Evolutionary conservation across 2,329 filamentous ascomycete genomes (phyloP).

Genomic region (Allantophomopsis cytisporea): DNA sequence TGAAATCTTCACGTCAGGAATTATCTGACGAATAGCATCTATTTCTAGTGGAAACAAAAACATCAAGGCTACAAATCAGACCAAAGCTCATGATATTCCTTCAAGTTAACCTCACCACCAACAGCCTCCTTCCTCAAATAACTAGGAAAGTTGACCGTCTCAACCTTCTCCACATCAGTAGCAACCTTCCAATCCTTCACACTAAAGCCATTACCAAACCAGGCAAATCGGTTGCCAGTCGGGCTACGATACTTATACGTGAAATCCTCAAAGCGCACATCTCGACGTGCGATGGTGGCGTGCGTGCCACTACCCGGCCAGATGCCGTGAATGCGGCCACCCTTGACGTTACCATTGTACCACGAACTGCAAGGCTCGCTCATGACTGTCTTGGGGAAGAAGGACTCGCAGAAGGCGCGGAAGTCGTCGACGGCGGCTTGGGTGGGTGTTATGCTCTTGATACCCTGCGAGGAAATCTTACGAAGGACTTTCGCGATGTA

Average conservation of each 20-base stretch:
- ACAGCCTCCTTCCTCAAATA: conserved; percentile 33
- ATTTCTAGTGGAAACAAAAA: too few relatives aligned
- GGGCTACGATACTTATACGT: conserved; percentile 21
- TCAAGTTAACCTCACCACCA: conserved; percentile 40
- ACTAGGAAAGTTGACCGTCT: conserved; percentile 27
- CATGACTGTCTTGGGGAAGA: conserved; percentile 37
- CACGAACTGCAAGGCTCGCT: conserved; percentile 52
- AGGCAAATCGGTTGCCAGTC: conserved; percentile 30
- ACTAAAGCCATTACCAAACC: conserved; percentile 50
- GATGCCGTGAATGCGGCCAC: conserved; percentile 47
- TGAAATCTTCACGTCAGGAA: too few relatives aligned
- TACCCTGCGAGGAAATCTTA: conserved; percentile 50
- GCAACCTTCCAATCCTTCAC: conserved; percentile 29
- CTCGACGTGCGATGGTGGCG: conserved; percentile 37
- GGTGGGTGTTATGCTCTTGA: conserved; percentile 42
- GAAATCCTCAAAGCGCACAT: conserved; percentile 41
- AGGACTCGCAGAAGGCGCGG: conserved; percentile 40
- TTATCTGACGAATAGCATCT: too few relatives aligned
- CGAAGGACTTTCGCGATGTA: conserved; percentile 53
- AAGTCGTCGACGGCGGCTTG: conserved; percentile 47
- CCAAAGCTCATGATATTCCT: conserved; percentile 52
- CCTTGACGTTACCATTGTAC: conserved; percentile 53
- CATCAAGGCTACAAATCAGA: conserved; percentile 15
- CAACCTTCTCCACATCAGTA: conserved; percentile 31
- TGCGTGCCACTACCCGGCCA: conserved; percentile 56